Percentiles rank a stretch among this genome's conserved stretches.
Evolutionary conservation across 257 asterid genomes (phyloP).

Genomic region (Ajuga chamaepitys): DNA sequence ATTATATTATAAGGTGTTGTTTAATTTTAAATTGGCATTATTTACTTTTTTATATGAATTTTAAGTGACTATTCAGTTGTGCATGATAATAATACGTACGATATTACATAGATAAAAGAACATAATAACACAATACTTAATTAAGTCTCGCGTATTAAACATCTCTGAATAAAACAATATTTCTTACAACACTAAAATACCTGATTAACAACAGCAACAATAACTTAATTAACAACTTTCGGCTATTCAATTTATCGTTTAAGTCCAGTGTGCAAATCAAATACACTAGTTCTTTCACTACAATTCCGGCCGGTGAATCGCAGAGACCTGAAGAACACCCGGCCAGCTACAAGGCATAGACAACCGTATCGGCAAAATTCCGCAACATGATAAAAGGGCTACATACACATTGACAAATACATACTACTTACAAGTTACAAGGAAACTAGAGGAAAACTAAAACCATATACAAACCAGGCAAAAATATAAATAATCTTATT

Average conservation of each 20-base stretch:
- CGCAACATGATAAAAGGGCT: background rate
- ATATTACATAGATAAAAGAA: too few species aligned
- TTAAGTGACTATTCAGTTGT: too few species aligned
- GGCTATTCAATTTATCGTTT: background rate
- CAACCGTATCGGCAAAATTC: conserved; percentile 13
- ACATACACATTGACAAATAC: background rate
- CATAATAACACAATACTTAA: too few species aligned
- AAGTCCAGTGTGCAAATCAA: background rate
- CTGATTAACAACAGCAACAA: too few species aligned
- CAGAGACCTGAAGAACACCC: conserved; percentile 1
- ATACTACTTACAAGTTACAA: background rate
- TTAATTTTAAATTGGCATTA: too few species aligned
- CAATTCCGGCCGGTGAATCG: background rate
- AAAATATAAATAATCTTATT: background rate
- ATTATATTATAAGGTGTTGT: too few species aligned
- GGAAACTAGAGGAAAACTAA: background rate
- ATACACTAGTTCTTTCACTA: background rate
- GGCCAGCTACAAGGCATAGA: conserved; percentile 10
- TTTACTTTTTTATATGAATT: too few species aligned
- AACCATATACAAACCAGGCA: conserved; percentile 20
- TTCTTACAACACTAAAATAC: too few species aligned
- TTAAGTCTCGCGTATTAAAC: too few species aligned
- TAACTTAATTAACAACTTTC: background rate
- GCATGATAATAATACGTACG: too few species aligned
- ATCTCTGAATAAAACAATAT: too few species aligned